A percentile compares a stretch with the other conserved stretches of the same genome.
phyloP scores from a whole-genome alignment of 2,329 filamentous ascomycete genomes.

The Drechslerella stenobrocha region DNA sequence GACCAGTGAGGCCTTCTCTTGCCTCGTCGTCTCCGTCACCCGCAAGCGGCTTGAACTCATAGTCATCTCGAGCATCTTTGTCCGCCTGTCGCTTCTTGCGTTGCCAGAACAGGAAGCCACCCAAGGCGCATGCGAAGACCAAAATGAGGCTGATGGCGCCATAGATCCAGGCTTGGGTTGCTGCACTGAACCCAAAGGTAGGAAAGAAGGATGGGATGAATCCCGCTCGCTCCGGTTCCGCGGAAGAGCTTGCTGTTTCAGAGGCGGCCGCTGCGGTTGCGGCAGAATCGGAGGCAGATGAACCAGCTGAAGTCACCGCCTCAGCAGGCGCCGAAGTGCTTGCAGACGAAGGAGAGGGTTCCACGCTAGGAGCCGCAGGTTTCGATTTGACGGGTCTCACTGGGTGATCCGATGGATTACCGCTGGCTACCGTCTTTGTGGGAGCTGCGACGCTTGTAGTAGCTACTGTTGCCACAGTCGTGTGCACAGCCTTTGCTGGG shows the following conservation, averaged over 20 bases:
- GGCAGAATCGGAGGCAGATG: conserved; percentile 53
- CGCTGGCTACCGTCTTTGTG: conserved; percentile 38
- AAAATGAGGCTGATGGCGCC: conserved; percentile 81
- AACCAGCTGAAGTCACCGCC: conserved; percentile 50
- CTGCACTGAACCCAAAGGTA: conserved; percentile 83
- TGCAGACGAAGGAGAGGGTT: conserved; percentile 51
- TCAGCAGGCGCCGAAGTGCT: conserved; percentile 49
- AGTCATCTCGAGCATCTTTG: conserved; percentile 71
- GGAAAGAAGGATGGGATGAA: conserved; percentile 85
- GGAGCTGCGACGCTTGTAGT: conserved; percentile 36
- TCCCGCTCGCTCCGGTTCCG: conserved; percentile 56
- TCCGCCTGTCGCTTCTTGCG: conserved; percentile 71
- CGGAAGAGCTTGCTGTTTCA: conserved; percentile 15
- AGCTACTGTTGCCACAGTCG: conserved; percentile 50
- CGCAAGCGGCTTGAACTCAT: conserved; percentile 88
- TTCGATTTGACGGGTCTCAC: conserved; percentile 65
- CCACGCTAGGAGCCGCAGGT: conserved; percentile 56
- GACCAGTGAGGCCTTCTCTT: conserved; percentile 60
- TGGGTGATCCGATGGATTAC: conserved; percentile 59
- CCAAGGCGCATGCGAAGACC: conserved; percentile 78
- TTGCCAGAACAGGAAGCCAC: conserved; percentile 78
- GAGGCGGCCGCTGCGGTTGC: conserved; percentile 49
- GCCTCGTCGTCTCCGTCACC: conserved; percentile 69
- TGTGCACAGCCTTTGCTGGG: conserved; percentile 60
- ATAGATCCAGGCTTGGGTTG: conserved; percentile 91